Evolutionary conservation across 805 yeast genomes (phyloP).

Genomic region (Candida boidinii): DNA sequence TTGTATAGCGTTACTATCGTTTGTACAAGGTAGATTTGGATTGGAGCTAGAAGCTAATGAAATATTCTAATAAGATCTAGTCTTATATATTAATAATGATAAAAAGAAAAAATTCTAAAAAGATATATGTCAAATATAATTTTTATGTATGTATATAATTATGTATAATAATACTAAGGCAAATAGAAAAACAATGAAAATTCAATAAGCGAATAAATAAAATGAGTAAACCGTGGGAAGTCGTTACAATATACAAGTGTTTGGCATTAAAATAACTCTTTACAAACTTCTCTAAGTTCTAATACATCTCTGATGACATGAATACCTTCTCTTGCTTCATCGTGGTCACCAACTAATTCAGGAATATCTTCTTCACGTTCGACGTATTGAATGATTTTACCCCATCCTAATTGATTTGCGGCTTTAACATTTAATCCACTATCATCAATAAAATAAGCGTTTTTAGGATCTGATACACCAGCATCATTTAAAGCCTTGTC

Average conservation of each 20-base stretch:
- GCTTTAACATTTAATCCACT: slow-evolving; percentile 71
- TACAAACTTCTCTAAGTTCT: slow-evolving; percentile 42
- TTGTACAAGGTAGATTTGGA: slow-evolving; percentile 10
- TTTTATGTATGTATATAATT: not conserved
- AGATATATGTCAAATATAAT: too few species aligned
- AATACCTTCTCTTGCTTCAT: slow-evolving; percentile 32
- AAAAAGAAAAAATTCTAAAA: too few species aligned
- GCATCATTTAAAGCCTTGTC: slow-evolving; percentile 58
- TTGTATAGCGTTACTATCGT: slow-evolving; percentile 9
- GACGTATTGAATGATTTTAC: slow-evolving; percentile 61
- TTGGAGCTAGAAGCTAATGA: slow-evolving; percentile 7
- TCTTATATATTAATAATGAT: not conserved
- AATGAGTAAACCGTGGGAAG: too few species aligned
- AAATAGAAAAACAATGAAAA: too few species aligned
- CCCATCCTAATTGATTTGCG: slow-evolving; percentile 66
- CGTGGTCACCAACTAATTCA: slow-evolving; percentile 22
- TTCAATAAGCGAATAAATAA: too few species aligned
- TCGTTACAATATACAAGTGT: too few species aligned
- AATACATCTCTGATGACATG: slow-evolving; percentile 47
- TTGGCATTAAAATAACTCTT: slow-evolving; percentile 42
- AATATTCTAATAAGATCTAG: not conserved
- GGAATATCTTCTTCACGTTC: slow-evolving; percentile 55
- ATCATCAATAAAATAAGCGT: slow-evolving; percentile 80
- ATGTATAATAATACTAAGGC: not conserved
- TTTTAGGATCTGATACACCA: slow-evolving; percentile 37